Base-by-base conservation (phyloP, 2,329 filamentous ascomycete genomes). In the Plenodomus tracheiphilus region DNA sequence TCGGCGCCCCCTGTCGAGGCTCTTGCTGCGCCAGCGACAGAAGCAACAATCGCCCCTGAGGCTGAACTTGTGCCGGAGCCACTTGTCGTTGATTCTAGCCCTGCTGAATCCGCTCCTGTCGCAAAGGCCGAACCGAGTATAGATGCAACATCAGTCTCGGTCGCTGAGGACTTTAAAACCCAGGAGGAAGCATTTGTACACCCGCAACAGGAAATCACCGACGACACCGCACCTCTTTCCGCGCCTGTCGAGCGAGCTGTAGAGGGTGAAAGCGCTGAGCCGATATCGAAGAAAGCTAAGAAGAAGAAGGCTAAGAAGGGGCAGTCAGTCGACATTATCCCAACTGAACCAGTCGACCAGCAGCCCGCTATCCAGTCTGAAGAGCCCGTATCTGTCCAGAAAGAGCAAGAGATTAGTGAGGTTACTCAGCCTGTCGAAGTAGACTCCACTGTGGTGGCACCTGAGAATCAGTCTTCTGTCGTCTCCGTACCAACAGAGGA, bases 201-300 rank as follows among this genome's bases (percentile, higher is more conserved):
- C 13, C 28, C 7, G 15, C 28, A 4, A 15, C 28, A 32, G 15
- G 41, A 54, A 38, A 37, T 38, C 10, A 34, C 13, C 16, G 47
- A 55, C 37, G 51, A 58, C 16, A 47, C 36, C 18, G 9, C n/a
- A 21, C 30, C 44, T 10, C 20, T 39, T 7, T 39, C 45, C 17
- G 41, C 40, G n/a, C 28, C 46, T 10, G 36, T 38, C 5, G 45
- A 50, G 21, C 45, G 39, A 45, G 13, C 36, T 28, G 40, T n/a
- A 1, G 43, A 55, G 2, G 43, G 55, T 10, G 51, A 51, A 19
- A 17, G 10, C 1, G 47, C 46, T n/a, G 37, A 40, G 6, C 46
- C 47, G 10, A 61, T 65, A 28, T 76, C 74, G 44, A 74, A 75
- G 52, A 80, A 78, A 53, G 73, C 41, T 9, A 54, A 73, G 10